Evolutionary conservation across 192 early-diverging fungal genomes (phyloP), one percentile per base, ranked within the genome.

Genomic region (Phycomyces nitens): DNA sequence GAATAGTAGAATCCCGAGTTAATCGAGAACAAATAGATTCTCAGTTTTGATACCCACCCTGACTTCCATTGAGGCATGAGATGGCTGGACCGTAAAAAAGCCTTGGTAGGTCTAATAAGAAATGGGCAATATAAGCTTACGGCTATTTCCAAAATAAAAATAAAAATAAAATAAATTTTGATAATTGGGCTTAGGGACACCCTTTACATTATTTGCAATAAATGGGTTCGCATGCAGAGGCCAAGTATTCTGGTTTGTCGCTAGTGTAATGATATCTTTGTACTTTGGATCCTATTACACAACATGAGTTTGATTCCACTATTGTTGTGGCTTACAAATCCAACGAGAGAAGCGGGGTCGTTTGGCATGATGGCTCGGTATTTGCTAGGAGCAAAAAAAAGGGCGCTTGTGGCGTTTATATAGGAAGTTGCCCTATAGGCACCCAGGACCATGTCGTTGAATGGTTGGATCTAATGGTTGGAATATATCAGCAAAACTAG

Each of bases 181-280:
- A n/a, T n/a, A 34, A 34, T 34, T 34, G 29, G 29, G 29, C 29
- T 34, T 34, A 34, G 29, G 2, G 2, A 34, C 4, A 3, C 12
- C 3, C 2, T 11, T n/a, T 11, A 47, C 44, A n/a, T 47, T 11
- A 47, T 47, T 47, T 2, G 44, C 18, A 3, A 47, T 2, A 47
- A n/a, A n/a, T 47, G 0, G 4, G n/a, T 54, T 58, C 7, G 44
- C 10, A 58, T 60, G 14, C 12, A 70, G 1, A 5, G 62, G 57
- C 62, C 62, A 58, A 15, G 24, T 47, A 1, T 47, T 18, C 21
- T 58, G 56, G 0, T 43, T 53, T 1, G 56, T 50, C 29, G 27
- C 14, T 16, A 70, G 27, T 4, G 69, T 64, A 22, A 29, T 51
- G 47, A 70, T 58, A 38, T 64, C 69, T 39, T 57, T 40, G 55